Base-by-base conservation (phyloP, 768 basidiomycete genomes). In the Collybia sp. region DNA sequence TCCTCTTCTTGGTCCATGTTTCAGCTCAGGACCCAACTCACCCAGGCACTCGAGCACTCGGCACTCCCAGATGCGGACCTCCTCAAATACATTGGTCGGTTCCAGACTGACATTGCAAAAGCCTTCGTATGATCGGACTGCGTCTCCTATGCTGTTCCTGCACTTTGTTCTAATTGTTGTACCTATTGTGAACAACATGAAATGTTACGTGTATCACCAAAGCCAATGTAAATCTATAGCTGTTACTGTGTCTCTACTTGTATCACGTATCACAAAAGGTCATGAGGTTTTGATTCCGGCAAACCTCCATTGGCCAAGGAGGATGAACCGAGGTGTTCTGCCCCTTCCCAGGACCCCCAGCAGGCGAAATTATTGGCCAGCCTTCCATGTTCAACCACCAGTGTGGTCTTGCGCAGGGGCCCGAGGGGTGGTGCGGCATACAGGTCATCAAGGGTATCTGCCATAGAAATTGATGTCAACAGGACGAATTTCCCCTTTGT, bases 1-100 rank as follows among this genome's bases (percentile, higher is more conserved):
- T 41, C 15, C 35, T 15, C 15, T 17, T 35, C 31, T 17, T 4
- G 12, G 12, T 25, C 19, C 30, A 17, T 17, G 6, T 45, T 25
- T 45, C 56, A 90, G 87, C 75, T 91, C 34, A 76, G 77, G 44
- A 83, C 84, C 0, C 85, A 91, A 55, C 77, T 93, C 12, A 76
- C 67, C 1, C 88, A 93, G 64, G 85, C 82, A 0, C 63, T 80
- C 34, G 79, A 87, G 20, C 69, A 90, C 54, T 88, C 89, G 13
- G 72, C 82, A 2, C 73, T 93, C 25, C 87, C 88, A 1, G 82
- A 85, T 44, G 71, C 73, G 49, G 89, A 89, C 39, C 67, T 92
- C 1, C 59, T 79, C 13, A 66, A 68, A 2, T 89, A 89, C 57
- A 68, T 93, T 33, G 70, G 71, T 40, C 71, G 79, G 18, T 75